phyloP scores from a whole-genome alignment of 768 basidiomycete species.

The Holtermanniella nyarrowii region DNA sequence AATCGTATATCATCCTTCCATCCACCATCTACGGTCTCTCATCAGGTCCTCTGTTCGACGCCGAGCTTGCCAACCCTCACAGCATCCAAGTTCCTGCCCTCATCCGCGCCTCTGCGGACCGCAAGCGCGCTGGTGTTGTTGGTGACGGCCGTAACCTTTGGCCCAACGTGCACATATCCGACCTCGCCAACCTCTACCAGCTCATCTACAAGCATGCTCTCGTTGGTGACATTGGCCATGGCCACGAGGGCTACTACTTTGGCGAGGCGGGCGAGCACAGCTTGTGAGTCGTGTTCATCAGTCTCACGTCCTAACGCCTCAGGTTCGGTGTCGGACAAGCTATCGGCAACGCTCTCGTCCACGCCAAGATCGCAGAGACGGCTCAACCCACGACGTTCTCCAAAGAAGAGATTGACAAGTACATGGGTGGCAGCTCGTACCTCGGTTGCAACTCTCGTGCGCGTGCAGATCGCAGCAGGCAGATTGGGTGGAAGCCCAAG shows the following conservation, averaged over 20 bases:
- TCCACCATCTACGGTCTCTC: slow-evolving; percentile 38
- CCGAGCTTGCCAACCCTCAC: slow-evolving; percentile 30
- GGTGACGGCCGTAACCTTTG: slow-evolving; percentile 37
- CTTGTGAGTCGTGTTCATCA: neutral
- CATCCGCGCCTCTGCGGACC: slow-evolving; percentile 28
- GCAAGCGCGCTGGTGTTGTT: slow-evolving; percentile 30
- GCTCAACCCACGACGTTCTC: slow-evolving; percentile 28
- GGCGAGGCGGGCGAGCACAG: slow-evolving; percentile 37
- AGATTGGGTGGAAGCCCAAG: slow-evolving; percentile 37
- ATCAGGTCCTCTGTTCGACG: slow-evolving; percentile 24
- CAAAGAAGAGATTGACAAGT: slow-evolving; percentile 35
- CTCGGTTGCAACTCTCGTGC: slow-evolving; percentile 30
- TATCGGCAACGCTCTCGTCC: slow-evolving; percentile 30
- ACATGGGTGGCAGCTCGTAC: slow-evolving; percentile 23
- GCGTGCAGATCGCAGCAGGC: slow-evolving; percentile 27
- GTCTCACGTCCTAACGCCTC: neutral
- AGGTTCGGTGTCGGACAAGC: slow-evolving; percentile 15
- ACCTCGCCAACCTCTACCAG: slow-evolving; percentile 29
- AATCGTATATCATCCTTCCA: slow-evolving; percentile 36
- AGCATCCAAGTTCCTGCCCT: slow-evolving; percentile 34
- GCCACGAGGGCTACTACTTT: slow-evolving; percentile 36
- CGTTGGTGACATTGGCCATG: slow-evolving; percentile 32
- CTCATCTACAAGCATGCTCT: slow-evolving; percentile 23
- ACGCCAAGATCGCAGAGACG: slow-evolving; percentile 8
- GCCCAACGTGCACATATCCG: slow-evolving; percentile 33